phyloP scores from a whole-genome alignment of 352 stramenopile species.

The Globisporangium alternatum region DNA sequence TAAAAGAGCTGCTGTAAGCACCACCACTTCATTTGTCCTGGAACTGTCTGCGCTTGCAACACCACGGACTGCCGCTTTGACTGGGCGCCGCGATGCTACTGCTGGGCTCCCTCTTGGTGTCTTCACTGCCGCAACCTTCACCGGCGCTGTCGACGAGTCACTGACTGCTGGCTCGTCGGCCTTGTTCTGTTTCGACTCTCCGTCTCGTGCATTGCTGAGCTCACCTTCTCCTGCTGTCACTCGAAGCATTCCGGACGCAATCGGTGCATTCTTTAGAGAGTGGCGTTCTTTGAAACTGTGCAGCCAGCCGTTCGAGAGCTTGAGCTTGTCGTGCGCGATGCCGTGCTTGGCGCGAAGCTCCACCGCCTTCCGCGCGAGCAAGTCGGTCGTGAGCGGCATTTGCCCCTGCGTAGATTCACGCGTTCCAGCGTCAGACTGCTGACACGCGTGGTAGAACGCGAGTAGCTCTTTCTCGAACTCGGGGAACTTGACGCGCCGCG shows the following conservation, averaged over 20 bases:
- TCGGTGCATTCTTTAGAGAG: neutral
- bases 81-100: neutral
- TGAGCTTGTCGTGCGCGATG: conserved; percentile 32
- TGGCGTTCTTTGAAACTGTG: conserved; percentile 46
- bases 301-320: conserved; percentile 47
- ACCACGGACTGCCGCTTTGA: neutral
- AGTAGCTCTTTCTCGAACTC: conserved; percentile 35
- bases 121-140: neutral
- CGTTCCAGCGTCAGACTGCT: neutral
- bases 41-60: neutral
- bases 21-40: neutral
- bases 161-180: neutral
- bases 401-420: neutral
- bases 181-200: neutral
- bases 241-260: neutral
- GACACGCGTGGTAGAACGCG: conserved; percentile 25
- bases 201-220: neutral
- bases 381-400: conserved; percentile 22
- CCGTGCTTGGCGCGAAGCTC: conserved; percentile 32
- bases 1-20: neutral
- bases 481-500: conserved; percentile 42
- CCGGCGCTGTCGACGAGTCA: neutral
- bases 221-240: neutral
- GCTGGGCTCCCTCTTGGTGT: neutral
- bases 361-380: conserved; percentile 24